These are phyloP conservation scores for Cladosporium austrohemisphaericum DNA, from an alignment of 2,329 filamentous ascomycete species.

Conservation along the genomic window DNA sequence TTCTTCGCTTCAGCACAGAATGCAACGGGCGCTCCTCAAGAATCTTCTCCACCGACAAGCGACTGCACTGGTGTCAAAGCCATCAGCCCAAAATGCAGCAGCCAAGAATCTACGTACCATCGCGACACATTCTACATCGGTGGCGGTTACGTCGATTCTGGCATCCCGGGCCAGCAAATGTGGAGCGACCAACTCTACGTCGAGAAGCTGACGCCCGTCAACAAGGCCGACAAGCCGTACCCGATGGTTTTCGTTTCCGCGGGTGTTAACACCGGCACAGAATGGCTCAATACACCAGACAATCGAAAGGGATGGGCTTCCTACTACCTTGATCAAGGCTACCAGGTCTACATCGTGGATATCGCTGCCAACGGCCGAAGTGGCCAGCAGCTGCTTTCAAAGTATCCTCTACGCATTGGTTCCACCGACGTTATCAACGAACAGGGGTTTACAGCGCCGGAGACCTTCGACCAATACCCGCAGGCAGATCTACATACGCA, in stretches of 20 bases:
- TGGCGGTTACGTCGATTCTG: constrained; percentile 24
- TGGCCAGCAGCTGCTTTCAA: constrained; percentile 18
- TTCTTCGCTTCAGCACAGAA: neutral
- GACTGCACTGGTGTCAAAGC: constrained; percentile 1
- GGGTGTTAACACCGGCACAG: constrained; percentile 21
- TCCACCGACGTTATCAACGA: constrained; percentile 29
- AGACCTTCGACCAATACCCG: constrained; percentile 17
- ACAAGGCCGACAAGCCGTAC: constrained; percentile 22
- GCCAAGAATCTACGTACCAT: neutral
- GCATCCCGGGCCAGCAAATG: constrained; percentile 20
- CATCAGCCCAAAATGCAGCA: constrained; percentile 1
- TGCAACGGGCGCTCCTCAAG: neutral
- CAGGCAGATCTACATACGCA: constrained; percentile 21
- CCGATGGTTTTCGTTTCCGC: neutral
- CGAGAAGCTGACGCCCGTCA: constrained; percentile 44
- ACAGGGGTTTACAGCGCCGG: constrained; percentile 21
- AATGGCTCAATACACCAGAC: constrained; percentile 50
- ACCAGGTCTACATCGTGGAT: constrained; percentile 45
- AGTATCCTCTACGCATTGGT: constrained; percentile 12
- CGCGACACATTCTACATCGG: constrained; percentile 22
- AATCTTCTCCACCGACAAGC: neutral
- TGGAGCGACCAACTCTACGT: constrained; percentile 51
- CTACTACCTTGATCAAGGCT: constrained; percentile 45
- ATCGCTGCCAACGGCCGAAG: constrained; percentile 36
- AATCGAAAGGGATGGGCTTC: constrained; percentile 47